Conservation (phyloP, 768 basidiomycete genomes). For the Leucocoprinus birnbaumii region DNA sequence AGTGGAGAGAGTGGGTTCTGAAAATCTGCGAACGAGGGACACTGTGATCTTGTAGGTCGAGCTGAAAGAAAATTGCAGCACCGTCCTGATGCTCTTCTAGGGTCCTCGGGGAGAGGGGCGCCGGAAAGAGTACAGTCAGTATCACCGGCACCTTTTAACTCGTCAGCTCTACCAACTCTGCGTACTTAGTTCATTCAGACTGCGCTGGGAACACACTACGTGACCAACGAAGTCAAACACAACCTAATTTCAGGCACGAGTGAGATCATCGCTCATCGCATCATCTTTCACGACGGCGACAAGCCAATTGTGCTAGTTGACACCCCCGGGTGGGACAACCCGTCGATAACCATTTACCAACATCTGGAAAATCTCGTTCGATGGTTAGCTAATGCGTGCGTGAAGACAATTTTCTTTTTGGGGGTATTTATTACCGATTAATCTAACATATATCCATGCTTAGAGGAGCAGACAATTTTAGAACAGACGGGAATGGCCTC, state of each 20-base stretch:
- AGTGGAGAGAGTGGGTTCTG: too few species aligned
- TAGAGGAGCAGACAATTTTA: neutral
- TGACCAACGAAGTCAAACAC: constrained; percentile 19
- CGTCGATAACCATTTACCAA: neutral
- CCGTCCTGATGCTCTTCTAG: neutral
- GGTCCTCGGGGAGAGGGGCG: constrained; percentile 6
- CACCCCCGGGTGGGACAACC: constrained; percentile 14
- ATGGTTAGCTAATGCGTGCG: constrained; percentile 17
- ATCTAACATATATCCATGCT: too few species aligned
- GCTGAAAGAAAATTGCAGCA: neutral
- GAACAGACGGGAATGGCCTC: neutral
- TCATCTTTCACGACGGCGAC: neutral
- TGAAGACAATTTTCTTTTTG: neutral
- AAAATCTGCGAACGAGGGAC: too few species aligned
- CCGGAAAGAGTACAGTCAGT: constrained; percentile 11
- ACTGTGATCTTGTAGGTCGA: constrained; percentile 4
- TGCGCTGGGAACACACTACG: constrained; percentile 15
- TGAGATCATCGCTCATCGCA: constrained; percentile 15
- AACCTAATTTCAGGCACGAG: constrained; percentile 20
- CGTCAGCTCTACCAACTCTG: neutral
- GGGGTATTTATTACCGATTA: neutral
- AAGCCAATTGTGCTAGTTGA: constrained; percentile 13
- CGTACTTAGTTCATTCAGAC: neutral
- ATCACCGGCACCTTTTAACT: neutral
- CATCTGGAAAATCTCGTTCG: constrained; percentile 22